phyloP scores from a whole-genome alignment of 2,329 filamentous ascomycete species.

The Pseudopithomyces chartarum region DNA sequence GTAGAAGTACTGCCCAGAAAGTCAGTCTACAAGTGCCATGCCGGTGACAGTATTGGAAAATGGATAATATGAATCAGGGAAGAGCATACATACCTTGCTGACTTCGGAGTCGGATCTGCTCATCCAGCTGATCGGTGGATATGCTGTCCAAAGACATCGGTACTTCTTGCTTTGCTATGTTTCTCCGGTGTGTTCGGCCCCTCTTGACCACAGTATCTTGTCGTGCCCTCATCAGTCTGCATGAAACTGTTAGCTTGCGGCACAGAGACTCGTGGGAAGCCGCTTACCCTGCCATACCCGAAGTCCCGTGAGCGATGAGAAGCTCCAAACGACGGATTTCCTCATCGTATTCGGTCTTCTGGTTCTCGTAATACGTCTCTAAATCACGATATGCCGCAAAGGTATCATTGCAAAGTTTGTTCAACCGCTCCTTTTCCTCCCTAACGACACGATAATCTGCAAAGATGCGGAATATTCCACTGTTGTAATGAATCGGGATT shows the following conservation, averaged over 20 bases:
- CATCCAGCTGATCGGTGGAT: constrained; percentile 26
- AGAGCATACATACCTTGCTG: constrained; percentile 26
- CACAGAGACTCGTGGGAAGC: not conserved
- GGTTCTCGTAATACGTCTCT: constrained; percentile 38
- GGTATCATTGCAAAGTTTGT: constrained; percentile 33
- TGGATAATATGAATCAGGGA: not conserved
- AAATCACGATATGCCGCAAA: constrained; percentile 28
- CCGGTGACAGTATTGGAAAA: not conserved
- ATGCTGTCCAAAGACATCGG: constrained; percentile 15
- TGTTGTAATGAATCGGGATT: constrained; percentile 40
- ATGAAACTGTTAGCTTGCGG: not conserved
- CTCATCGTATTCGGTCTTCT: constrained; percentile 43
- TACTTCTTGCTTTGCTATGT: constrained; percentile 14
- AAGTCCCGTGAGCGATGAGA: constrained; percentile 48
- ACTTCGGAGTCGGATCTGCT: constrained; percentile 28
- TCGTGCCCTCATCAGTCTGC: constrained; percentile 46
- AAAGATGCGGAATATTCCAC: constrained; percentile 48
- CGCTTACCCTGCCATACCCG: constrained; percentile 45
- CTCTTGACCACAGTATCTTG: constrained; percentile 47
- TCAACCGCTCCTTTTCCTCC: constrained; percentile 40
- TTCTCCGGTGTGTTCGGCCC: constrained; percentile 28
- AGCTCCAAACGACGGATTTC: constrained; percentile 53
- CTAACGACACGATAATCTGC: constrained; percentile 47
- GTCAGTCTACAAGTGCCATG: not conserved
- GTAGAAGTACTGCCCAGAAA: constrained; percentile 23